Conservation (phyloP, 2,329 filamentous ascomycete species). For the Ustilaginoidea virens region DNA sequence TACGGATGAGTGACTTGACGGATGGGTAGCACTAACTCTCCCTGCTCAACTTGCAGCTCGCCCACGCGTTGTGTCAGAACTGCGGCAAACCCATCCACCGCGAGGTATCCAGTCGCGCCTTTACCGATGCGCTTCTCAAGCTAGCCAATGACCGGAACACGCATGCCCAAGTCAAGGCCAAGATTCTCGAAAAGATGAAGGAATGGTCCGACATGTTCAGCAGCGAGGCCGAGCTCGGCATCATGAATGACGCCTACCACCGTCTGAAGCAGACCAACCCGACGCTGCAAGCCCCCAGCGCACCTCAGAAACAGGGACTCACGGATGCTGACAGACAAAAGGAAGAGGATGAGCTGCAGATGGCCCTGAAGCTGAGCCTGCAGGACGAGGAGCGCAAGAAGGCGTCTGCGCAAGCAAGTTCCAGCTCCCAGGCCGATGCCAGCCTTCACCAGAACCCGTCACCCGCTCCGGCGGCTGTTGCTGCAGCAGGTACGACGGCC, state of each 20-base stretch:
- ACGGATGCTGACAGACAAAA: conserved; percentile 82
- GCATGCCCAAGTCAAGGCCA: conserved; percentile 89
- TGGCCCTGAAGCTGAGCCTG: conserved; percentile 83
- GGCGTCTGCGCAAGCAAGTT: conserved; percentile 19
- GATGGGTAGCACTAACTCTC: too few species aligned
- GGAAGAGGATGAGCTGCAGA: conserved; percentile 94
- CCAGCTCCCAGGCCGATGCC: conserved; percentile 16
- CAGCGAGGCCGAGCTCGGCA: conserved; percentile 77
- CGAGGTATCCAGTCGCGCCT: conserved; percentile 78
- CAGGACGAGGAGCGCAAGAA: conserved; percentile 65
- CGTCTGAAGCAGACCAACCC: conserved; percentile 76
- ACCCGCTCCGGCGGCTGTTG: conserved; percentile 38
- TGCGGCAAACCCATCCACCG: conserved; percentile 77
- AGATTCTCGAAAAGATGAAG: conserved; percentile 92
- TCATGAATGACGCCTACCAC: conserved; percentile 92
- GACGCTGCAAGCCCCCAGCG: conserved; percentile 77
- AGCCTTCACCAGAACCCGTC: conserved; percentile 26
- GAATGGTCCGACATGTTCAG: conserved; percentile 94
- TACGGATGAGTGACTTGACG: too few species aligned
- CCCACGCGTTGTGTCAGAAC: conserved; percentile 83
- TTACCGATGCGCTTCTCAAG: conserved; percentile 84
- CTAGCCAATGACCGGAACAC: conserved; percentile 91
- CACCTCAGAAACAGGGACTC: conserved; percentile 82
- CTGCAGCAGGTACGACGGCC: conserved; percentile 75
- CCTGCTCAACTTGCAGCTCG: too few species aligned